Base-by-base conservation (phyloP, 2,329 filamentous ascomycete species). In the Microsporum audouinii region DNA sequence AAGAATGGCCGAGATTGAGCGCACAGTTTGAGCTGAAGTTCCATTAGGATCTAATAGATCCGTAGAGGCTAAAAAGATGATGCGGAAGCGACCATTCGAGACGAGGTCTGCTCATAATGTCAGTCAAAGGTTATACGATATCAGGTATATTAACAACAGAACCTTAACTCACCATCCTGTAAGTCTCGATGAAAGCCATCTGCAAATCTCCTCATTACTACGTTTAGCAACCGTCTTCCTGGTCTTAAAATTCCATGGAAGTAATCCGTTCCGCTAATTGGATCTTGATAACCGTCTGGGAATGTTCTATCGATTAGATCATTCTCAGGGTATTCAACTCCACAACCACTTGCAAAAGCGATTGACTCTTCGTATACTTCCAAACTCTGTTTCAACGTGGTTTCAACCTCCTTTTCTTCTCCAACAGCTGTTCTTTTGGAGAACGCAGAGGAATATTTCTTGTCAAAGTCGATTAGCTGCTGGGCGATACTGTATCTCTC, bases 391-490 rank as follows among this genome's bases (percentile, higher is more conserved):
- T 73, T 69, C 38, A 73, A 70, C 0, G 70, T 71, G 7, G 75
- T 61, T 0, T 66, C 68, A 17, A 61, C 64, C 3, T 33, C 36
- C 2, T 66, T 66, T 29, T 69, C 65, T 49, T 70, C 65, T 2
- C 66, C 64, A 1, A 63, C 55, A 3, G 68, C 66, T 23, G 75
- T 72, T 62, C 73, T 72, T n/a, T 72, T 72, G 0, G 73, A 74
- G 62, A 75, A 75, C 69, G 75, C 71, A 17, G 70, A 71, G 0
- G 75, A 74, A 39, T 75, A 74, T 3, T 66, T 67, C 14, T 70
- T 71, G 61, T 77, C 75, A 38, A 76, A 76, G 14, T 71, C 70
- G 33, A 76, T 75, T 0, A 76, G 66, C 57, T 76, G 65, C 27
- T 72, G 67, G 5, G 73, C 74, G 23, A 75, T 70, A 0, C 68